These are phyloP conservation scores for Diphasiastrum complanatum DNA, from an alignment of 83 land plant species.

Conservation along the genomic window DNA sequence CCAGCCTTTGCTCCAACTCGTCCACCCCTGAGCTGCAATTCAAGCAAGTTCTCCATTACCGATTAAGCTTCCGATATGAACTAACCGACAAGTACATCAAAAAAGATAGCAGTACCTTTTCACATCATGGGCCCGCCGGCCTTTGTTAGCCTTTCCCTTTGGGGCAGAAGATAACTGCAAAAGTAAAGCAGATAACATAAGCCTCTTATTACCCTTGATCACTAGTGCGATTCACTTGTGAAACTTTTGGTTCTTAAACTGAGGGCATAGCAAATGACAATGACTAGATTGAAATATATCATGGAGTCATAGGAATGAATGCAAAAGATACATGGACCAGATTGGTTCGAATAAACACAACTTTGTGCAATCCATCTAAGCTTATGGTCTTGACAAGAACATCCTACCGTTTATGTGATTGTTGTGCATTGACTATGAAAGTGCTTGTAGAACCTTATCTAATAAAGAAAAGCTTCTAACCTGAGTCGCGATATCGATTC, in stretches of 20 bases:
- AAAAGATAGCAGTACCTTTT: no score
- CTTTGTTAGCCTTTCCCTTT: slow-evolving; percentile 60
- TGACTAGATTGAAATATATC: background rate
- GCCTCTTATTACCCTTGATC: background rate
- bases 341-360: no score
- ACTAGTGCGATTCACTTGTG: background rate
- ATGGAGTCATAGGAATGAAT: background rate
- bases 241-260: background rate
- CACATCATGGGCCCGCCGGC: no score
- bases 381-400: no score
- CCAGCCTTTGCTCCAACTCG: no score
- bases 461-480: slow-evolving; percentile 21
- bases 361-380: no score
- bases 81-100: no score
- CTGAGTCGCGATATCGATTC: slow-evolving; percentile 74
- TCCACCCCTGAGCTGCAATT: no score
- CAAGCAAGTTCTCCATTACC: no score
- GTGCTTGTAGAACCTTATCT: background rate
- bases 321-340: background rate
- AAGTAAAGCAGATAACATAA: background rate
- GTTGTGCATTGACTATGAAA: no score
- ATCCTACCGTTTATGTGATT: no score
- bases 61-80: no score
- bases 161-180: slow-evolving; percentile 67
- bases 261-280: background rate